Percentiles rank a stretch among this genome's conserved stretches.
phyloP scores from a whole-genome alignment of 352 stramenopile species.

The Phytopythium oedochilum region DNA sequence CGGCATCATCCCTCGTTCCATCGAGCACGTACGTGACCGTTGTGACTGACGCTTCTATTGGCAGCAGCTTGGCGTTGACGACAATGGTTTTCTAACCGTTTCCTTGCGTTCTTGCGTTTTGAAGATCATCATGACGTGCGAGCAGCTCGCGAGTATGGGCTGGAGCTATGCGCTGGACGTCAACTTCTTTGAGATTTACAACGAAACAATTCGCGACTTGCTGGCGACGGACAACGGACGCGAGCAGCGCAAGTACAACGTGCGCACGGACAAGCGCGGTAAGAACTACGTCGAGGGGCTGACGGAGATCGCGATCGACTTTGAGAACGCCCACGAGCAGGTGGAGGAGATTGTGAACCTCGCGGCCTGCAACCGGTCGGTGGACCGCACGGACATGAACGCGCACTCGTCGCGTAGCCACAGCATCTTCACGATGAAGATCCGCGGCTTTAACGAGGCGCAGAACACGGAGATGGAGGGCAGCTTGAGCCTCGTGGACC shows the following conservation, averaged over 20 bases:
- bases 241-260: constrained; percentile 66
- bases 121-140: constrained; percentile 75
- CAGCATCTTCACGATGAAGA: constrained; percentile 97
- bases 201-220: constrained; percentile 98
- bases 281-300: constrained; percentile 89
- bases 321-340: constrained; percentile 78
- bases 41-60: neutral
- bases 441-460: constrained; percentile 80
- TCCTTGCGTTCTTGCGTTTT: neutral
- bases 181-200: constrained; percentile 99
- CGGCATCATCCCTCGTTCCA: constrained; percentile 97
- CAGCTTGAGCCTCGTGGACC: constrained; percentile 91
- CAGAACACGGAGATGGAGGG: constrained; percentile 90
- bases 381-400: constrained; percentile 98
- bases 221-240: constrained; percentile 61
- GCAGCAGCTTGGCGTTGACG: neutral
- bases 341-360: constrained; percentile 85
- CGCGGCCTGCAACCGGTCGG: constrained; percentile 92
- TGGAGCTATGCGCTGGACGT: constrained; percentile 97
- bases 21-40: constrained; percentile 66
- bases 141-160: constrained; percentile 67
- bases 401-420: constrained; percentile 96
- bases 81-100: neutral
- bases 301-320: constrained; percentile 73
- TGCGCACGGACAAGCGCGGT: constrained; percentile 75